A percentile compares a stretch with the other conserved stretches of the same genome.
Conservation (phyloP, 495 filamentous ascomycete genomes). For the Penicillium psychrofluorescens region DNA sequence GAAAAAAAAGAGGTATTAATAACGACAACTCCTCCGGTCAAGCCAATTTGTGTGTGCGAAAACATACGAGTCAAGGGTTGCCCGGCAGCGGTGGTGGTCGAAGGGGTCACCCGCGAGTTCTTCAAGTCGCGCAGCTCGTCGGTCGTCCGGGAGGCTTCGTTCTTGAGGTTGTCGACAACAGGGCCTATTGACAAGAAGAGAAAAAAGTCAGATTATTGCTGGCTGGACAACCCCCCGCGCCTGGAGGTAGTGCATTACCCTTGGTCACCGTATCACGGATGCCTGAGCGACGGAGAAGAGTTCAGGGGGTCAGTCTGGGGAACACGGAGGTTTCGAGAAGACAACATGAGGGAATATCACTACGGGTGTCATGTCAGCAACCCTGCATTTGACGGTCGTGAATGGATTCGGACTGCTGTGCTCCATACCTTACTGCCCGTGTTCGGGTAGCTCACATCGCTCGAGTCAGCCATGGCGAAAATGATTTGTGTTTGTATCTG, state of each 20-base stretch:
- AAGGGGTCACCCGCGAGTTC: conserved; percentile 59
- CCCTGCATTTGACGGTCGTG: conserved; percentile 2
- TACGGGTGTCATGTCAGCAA: conserved; percentile 3
- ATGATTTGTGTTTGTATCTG: too few species aligned
- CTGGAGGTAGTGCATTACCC: conserved; percentile 15
- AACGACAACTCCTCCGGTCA: conserved; percentile 9
- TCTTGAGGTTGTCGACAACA: conserved; percentile 68
- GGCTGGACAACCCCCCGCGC: neutral
- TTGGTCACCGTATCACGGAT: conserved; percentile 22
- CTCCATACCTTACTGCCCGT: conserved; percentile 39
- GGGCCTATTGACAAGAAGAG: conserved; percentile 45
- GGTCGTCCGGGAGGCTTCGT: conserved; percentile 62
- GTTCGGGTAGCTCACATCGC: conserved; percentile 37
- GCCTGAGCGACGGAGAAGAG: conserved; percentile 10
- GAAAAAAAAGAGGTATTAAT: neutral
- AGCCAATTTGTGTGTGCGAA: neutral
- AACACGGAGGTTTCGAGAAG: neutral
- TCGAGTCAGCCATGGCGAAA: conserved; percentile 22
- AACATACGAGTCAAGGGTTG: conserved; percentile 75
- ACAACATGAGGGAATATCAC: too few species aligned
- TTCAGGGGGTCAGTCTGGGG: conserved; percentile 14
- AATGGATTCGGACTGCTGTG: conserved; percentile 5
- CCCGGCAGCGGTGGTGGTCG: conserved; percentile 65
- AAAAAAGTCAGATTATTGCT: conserved; percentile 25
- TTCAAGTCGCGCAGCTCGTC: conserved; percentile 72